Evolutionary conservation across 2,329 filamentous ascomycete species (phyloP).

Genomic region (Curvularia spicifera): DNA sequence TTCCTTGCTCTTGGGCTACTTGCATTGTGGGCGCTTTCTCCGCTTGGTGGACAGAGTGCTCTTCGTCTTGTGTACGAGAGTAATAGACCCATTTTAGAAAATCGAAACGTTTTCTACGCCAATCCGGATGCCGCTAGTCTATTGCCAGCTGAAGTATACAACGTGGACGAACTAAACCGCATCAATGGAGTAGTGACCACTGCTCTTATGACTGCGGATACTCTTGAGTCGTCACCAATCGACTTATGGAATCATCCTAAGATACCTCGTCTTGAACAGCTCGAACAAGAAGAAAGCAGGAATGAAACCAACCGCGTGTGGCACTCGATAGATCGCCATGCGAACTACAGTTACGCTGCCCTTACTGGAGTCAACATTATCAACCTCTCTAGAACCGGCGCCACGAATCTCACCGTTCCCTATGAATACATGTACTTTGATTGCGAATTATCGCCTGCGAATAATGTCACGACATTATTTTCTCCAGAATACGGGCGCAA

Average conservation of each 20-base stretch:
- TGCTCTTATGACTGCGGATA: neutral
- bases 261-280: neutral
- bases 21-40: neutral
- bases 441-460: neutral
- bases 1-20: neutral
- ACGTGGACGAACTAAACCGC: neutral
- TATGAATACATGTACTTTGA: neutral
- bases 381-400: neutral
- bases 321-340: neutral
- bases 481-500: neutral
- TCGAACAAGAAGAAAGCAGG: neutral
- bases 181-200: neutral
- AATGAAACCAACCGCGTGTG: neutral
- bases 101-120: neutral
- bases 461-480: neutral
- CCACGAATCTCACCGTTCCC: neutral
- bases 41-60: neutral
- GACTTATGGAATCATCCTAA: neutral
- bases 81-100: neutral
- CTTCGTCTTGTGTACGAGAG: neutral
- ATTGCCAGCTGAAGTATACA: neutral
- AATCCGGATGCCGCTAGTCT: neutral
- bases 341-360: neutral
- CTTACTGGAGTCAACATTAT: neutral
- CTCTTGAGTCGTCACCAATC: neutral